These are phyloP conservation scores for Echites panduratus DNA, from an alignment of 257 asterid species.

Conservation along the genomic window DNA sequence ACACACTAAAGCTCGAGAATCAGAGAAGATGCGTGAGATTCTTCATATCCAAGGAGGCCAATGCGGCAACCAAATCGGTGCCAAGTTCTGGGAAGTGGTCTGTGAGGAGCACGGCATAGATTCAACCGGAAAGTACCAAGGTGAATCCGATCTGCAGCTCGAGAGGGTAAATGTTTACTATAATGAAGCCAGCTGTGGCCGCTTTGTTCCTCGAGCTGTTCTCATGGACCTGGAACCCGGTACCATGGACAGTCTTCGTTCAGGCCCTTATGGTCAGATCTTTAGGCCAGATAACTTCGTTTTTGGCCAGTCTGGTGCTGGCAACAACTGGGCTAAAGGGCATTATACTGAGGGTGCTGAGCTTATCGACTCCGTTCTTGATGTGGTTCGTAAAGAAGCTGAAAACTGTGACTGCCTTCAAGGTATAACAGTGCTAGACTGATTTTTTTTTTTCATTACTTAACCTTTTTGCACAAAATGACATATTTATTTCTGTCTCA, in stretches of 20 bases:
- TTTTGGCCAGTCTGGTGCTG: slow-evolving; percentile 64
- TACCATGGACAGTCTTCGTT: slow-evolving; percentile 64
- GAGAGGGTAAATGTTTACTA: slow-evolving; percentile 63
- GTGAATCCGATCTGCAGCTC: slow-evolving; percentile 47
- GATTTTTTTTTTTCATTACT: not conserved
- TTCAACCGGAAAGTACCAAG: slow-evolving; percentile 55
- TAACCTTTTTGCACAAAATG: not conserved
- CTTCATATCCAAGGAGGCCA: slow-evolving; percentile 68
- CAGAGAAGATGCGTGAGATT: slow-evolving; percentile 51
- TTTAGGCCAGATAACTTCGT: slow-evolving; percentile 55
- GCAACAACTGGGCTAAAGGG: slow-evolving; percentile 63
- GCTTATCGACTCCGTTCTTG: slow-evolving; percentile 61
- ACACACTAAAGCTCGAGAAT: not conserved
- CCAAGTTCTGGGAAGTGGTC: slow-evolving; percentile 56
- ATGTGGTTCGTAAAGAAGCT: slow-evolving; percentile 65
- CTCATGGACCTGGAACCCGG: slow-evolving; percentile 72
- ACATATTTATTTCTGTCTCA: not conserved
- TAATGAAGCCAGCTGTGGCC: slow-evolving; percentile 58
- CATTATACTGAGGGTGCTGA: slow-evolving; percentile 69
- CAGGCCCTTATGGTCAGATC: slow-evolving; percentile 61
- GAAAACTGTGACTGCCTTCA: slow-evolving; percentile 65
- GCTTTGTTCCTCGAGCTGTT: slow-evolving; percentile 70
- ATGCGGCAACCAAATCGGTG: slow-evolving; percentile 70
- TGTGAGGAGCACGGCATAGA: slow-evolving; percentile 58
- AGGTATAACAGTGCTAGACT: slow-evolving; percentile 20